Conservation (phyloP, 305 asterid genomes). For the Euphrasia arctica region DNA sequence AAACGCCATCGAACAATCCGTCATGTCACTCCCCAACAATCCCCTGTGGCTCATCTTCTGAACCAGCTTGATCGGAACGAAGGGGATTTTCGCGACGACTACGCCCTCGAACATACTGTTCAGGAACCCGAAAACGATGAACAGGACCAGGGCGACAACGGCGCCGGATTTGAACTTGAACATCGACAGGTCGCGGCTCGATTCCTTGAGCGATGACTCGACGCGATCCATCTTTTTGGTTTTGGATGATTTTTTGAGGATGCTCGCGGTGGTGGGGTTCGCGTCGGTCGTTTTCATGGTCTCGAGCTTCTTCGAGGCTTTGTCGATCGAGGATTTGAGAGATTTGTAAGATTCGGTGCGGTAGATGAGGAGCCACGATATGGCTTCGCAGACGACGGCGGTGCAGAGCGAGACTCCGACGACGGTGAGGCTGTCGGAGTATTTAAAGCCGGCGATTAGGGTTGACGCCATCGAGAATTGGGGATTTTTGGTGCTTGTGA, state of each 20-base stretch:
- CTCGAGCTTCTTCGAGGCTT: constrained; percentile 92
- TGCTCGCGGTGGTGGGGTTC: constrained; percentile 30
- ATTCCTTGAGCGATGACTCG: constrained; percentile 82
- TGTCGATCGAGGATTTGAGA: constrained; percentile 89
- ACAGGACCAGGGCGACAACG: constrained; percentile 82
- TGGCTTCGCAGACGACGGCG: constrained; percentile 82
- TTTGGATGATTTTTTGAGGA: constrained; percentile 57
- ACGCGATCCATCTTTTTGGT: constrained; percentile 86
- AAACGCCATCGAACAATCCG: constrained; percentile 98
- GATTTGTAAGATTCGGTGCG: constrained; percentile 91
- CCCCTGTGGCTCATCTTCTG: constrained; percentile 99
- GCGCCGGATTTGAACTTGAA: constrained; percentile 96
- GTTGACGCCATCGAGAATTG: constrained; percentile 58
- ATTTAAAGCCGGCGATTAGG: constrained; percentile 42
- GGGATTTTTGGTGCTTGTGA: too few species aligned
- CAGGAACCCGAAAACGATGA: constrained; percentile 77
- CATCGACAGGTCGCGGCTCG: constrained; percentile 84
- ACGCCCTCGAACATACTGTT: constrained; percentile 44
- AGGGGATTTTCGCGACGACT: constrained; percentile 86
- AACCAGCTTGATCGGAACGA: constrained; percentile 65
- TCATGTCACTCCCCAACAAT: constrained; percentile 72
- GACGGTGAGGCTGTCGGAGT: constrained; percentile 78
- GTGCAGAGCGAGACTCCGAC: constrained; percentile 76
- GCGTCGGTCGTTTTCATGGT: constrained; percentile 63
- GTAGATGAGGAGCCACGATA: constrained; percentile 91